A percentile compares a stretch with the other conserved stretches of the same genome.
Evolutionary conservation across 768 basidiomycete species (phyloP).

Genomic region (Podaxis sp.): DNA sequence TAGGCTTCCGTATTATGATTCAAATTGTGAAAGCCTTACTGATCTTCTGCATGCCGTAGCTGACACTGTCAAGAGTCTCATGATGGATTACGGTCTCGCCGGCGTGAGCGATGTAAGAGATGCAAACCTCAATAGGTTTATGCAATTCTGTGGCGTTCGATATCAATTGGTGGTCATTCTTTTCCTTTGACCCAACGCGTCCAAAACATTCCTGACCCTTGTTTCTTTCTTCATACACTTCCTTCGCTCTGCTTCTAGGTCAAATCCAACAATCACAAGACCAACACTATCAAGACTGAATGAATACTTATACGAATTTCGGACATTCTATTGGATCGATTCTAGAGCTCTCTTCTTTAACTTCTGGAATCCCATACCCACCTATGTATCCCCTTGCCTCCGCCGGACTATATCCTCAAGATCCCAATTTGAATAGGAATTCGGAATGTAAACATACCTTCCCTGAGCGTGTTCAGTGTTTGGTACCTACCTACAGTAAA

Average conservation of each 20-base stretch:
- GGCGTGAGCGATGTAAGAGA: conserved; percentile 40
- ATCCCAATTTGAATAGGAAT: too few relatives aligned
- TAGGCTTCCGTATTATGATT: conserved; percentile 27
- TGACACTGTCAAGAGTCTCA: conserved; percentile 33
- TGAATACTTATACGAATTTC: not conserved
- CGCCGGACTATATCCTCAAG: too few relatives aligned
- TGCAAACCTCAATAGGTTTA: conserved; percentile 53
- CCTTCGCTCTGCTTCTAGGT: not conserved
- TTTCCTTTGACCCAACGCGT: conserved; percentile 1
- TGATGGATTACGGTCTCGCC: conserved; percentile 37
- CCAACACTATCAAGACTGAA: not conserved
- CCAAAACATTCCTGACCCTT: conserved; percentile 7
- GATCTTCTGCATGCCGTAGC: conserved; percentile 21
- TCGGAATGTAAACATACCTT: too few relatives aligned
- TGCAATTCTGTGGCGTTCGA: conserved; percentile 56
- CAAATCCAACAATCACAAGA: conserved; percentile 1
- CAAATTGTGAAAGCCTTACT: not conserved
- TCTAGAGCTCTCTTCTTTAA: not conserved
- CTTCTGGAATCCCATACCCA: too few relatives aligned
- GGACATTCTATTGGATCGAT: not conserved
- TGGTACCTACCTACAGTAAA: not conserved
- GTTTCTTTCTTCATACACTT: not conserved
- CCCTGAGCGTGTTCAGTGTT: too few relatives aligned
- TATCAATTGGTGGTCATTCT: conserved; percentile 51
- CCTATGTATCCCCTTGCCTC: too few relatives aligned